Base-by-base conservation (phyloP, 495 filamentous ascomycete genomes). In the Arthonia radiata region DNA sequence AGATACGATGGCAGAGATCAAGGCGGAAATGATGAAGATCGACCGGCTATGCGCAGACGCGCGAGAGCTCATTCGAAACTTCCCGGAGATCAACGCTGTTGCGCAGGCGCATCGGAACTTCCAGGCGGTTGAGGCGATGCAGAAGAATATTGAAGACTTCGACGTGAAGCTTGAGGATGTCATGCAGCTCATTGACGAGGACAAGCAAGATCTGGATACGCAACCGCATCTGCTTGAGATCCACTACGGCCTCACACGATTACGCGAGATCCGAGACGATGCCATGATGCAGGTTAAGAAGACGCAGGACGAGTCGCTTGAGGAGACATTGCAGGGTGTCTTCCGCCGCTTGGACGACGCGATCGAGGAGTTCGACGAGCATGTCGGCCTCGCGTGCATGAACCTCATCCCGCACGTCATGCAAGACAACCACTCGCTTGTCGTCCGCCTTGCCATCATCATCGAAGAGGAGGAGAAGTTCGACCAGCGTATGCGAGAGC, bases 1-100 rank as follows among this genome's bases (percentile, higher is more conserved):
- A 47, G 67, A 78, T 37, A 75, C 71, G 26, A 69, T 94, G 8
- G 67, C 74, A 33, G 64, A 68, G 34, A 91, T 92, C 40, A 83
- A 83, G 48, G 89, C 94, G 40, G 86, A 94, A 55, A 82, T 99
- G 59, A 73, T 81, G 56, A 86, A 86, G 50, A 93, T 99, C 46
- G 89, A 94, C 50, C 83, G 81, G 56, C 61, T 99, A 27, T 94
- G 86, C 52, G 75, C 78, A 32, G 89, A 94, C 46, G 76, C 79
- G 26, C 83, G 94, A 53, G 70, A 74, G 39, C 91, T 91, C 64
- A 91, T 94, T 31, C 65, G 71, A 31, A 86, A 94, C 52, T 99
- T 99, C 44, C 77, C 89, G 18, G 77, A 86, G 41, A 92, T 99
- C 49, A 92, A 93, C 46, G 54, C 77, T 36, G 68, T 94, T 22